phyloP scores from a whole-genome alignment of 176 grass and related monocot genomes.

The Carex kokanica region DNA sequence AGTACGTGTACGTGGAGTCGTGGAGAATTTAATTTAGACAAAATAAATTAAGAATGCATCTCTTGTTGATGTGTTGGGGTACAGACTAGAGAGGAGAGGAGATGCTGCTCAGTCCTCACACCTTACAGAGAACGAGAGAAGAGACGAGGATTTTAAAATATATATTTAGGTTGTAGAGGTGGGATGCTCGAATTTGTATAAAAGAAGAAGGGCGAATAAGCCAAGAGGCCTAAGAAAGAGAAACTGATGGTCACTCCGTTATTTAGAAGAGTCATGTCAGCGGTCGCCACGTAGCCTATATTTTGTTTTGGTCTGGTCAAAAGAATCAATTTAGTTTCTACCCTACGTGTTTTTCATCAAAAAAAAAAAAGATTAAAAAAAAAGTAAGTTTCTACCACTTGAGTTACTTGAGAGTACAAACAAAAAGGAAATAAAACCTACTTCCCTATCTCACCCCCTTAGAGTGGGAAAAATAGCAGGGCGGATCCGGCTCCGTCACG shows the following conservation, averaged over 20 bases:
- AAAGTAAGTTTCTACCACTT: no score
- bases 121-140: neutral
- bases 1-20: neutral
- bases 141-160: neutral
- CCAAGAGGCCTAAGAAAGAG: neutral
- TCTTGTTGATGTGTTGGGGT: constrained; percentile 19
- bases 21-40: neutral
- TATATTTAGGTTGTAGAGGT: neutral
- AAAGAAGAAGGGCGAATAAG: neutral
- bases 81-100: neutral
- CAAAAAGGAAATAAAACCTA: no score
- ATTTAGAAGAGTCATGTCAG: neutral
- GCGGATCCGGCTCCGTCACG: no score
- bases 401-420: no score
- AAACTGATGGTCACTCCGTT: neutral
- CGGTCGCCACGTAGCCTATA: neutral
- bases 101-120: neutral
- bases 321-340: no score
- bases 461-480: no score
- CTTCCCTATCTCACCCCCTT: no score
- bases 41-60: neutral
- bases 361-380: no score
- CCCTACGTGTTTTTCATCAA: no score
- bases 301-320: neutral
- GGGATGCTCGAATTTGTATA: neutral